phyloP scores from a whole-genome alignment of 805 yeast genomes.

The Spathaspora passalidarum region DNA sequence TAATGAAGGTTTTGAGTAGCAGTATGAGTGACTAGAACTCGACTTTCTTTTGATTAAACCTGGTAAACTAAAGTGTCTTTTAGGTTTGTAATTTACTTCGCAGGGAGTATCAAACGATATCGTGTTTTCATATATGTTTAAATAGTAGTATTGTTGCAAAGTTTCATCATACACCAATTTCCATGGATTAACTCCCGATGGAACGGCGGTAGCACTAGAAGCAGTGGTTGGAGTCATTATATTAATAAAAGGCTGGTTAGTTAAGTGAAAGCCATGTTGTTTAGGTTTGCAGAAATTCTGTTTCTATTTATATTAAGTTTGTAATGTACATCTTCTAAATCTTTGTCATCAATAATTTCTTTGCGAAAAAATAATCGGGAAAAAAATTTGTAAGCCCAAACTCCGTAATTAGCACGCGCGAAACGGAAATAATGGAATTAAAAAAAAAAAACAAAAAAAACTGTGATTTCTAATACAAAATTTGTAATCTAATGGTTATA shows the following conservation, averaged over 20 bases:
- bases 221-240: neutral
- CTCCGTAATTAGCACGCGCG: neutral
- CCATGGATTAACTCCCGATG: constrained; percentile 11
- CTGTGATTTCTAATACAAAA: too few relatives aligned
- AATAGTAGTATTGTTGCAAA: constrained; percentile 39
- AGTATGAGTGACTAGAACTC: neutral
- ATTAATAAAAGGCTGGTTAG: too few relatives aligned
- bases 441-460: too few relatives aligned
- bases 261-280: neutral
- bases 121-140: constrained; percentile 29
- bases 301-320: neutral
- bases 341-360: too few relatives aligned
- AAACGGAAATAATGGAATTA: too few relatives aligned
- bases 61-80: neutral
- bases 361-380: neutral
- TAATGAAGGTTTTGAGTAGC: constrained; percentile 3
- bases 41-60: neutral
- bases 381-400: neutral
- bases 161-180: constrained; percentile 31
- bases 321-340: too few relatives aligned
- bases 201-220: neutral
- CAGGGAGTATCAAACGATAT: constrained; percentile 45
- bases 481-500: too few relatives aligned
- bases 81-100: constrained; percentile 30
- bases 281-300: neutral